Percentiles rank a stretch among this genome's conserved stretches.
Conservation (phyloP, 805 yeast genomes). For the Pichia membranifaciens region DNA sequence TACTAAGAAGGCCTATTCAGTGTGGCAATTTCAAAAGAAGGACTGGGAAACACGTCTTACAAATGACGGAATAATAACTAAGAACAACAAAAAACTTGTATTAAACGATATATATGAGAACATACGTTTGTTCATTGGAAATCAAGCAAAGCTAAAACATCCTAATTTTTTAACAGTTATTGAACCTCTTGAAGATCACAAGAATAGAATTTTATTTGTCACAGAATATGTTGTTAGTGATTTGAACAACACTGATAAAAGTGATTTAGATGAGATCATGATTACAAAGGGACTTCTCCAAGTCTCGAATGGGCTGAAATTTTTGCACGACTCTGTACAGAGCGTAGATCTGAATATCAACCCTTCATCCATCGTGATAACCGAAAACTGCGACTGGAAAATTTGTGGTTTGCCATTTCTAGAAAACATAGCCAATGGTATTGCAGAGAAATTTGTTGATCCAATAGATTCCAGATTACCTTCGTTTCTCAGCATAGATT, state of each 20-base stretch:
- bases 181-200: slow-evolving; percentile 88
- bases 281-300: slow-evolving; percentile 78
- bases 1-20: slow-evolving; percentile 61
- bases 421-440: slow-evolving; percentile 39
- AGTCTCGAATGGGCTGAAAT: slow-evolving; percentile 69
- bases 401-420: slow-evolving; percentile 65
- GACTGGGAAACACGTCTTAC: slow-evolving; percentile 54
- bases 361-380: slow-evolving; percentile 73
- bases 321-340: slow-evolving; percentile 71
- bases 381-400: slow-evolving; percentile 91
- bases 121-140: slow-evolving; percentile 60
- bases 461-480: slow-evolving; percentile 76
- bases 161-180: slow-evolving; percentile 79
- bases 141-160: slow-evolving; percentile 77
- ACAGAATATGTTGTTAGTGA: slow-evolving; percentile 62
- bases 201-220: slow-evolving; percentile 71
- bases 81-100: slow-evolving; percentile 42
- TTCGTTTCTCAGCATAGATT: slow-evolving; percentile 56
- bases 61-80: slow-evolving; percentile 44
- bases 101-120: slow-evolving; percentile 61
- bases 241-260: slow-evolving; percentile 29
- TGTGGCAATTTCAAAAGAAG: slow-evolving; percentile 81
- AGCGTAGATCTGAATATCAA: slow-evolving; percentile 71
- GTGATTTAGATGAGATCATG: slow-evolving; percentile 61
- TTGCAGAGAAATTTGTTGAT: slow-evolving; percentile 58